Percentiles rank a stretch among this genome's conserved stretches.
phyloP scores from a whole-genome alignment of 2,329 filamentous ascomycete species.

The Xylariaceae sp. region DNA sequence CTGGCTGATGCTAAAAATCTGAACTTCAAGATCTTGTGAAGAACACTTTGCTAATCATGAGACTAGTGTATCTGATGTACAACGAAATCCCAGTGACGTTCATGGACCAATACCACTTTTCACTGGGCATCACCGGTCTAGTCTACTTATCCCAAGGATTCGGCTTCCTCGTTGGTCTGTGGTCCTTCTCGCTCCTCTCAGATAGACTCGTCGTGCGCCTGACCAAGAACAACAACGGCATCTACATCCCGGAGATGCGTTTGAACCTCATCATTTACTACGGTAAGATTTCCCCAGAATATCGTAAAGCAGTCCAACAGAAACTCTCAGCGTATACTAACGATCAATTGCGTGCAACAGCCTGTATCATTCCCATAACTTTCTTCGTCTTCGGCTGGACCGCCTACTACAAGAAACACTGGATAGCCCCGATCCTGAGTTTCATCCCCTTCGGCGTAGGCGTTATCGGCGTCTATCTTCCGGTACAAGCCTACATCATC shows the following conservation, averaged over 20 bases:
- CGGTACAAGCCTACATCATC: constrained; percentile 34
- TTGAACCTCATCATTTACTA: constrained; percentile 27
- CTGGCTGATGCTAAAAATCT: not conserved
- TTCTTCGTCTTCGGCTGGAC: constrained; percentile 35
- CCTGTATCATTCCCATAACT: constrained; percentile 23
- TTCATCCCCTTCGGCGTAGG: constrained; percentile 29
- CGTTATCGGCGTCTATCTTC: constrained; percentile 29
- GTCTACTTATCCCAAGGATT: constrained; percentile 46
- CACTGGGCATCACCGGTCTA: constrained; percentile 43
- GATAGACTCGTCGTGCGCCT: constrained; percentile 44
- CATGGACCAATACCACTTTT: constrained; percentile 43
- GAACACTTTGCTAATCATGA: not conserved
- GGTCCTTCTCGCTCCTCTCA: constrained; percentile 39
- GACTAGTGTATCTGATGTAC: constrained; percentile 47
- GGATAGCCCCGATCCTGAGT: constrained; percentile 30
- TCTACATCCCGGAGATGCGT: constrained; percentile 29
- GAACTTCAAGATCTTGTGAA: not conserved
- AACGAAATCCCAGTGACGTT: constrained; percentile 52
- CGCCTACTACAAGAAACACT: constrained; percentile 24
- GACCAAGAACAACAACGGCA: constrained; percentile 39
- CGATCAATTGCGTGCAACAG: constrained; percentile 1
- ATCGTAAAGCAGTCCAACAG: too few relatives aligned
- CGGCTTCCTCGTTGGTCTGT: constrained; percentile 39
- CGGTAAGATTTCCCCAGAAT: constrained; percentile 12
- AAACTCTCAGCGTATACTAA: too few relatives aligned